Evolutionary conservation across 331 rosid species (phyloP).

Genomic region (Acacia pycnantha): DNA sequence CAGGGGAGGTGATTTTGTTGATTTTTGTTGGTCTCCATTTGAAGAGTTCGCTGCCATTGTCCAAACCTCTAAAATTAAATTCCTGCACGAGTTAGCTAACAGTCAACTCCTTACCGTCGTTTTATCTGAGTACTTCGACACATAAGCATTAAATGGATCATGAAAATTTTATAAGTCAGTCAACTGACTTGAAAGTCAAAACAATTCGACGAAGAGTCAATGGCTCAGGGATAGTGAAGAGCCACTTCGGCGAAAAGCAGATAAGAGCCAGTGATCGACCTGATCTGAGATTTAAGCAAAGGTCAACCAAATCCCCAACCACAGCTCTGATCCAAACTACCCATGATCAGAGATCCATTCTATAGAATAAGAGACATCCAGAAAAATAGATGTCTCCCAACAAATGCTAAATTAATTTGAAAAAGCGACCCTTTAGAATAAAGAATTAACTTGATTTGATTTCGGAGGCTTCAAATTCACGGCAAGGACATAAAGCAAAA

Average conservation of each 20-base stretch:
- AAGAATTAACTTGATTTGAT: neutral
- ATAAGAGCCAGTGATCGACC: constrained; percentile 17
- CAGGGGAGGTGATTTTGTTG: constrained; percentile 56
- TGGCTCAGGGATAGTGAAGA: neutral
- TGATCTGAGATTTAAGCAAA: constrained; percentile 16
- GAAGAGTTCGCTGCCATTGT: constrained; percentile 54
- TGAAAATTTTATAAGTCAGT: neutral
- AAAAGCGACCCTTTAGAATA: neutral
- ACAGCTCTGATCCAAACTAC: constrained; percentile 35
- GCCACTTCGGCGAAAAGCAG: neutral
- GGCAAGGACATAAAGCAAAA: constrained; percentile 47
- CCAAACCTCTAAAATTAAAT: constrained; percentile 25
- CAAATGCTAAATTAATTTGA: constrained; percentile 32
- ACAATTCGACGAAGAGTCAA: neutral
- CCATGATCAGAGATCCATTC: constrained; percentile 34
- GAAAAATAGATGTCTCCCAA: constrained; percentile 36
- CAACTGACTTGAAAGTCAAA: neutral
- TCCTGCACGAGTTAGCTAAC: constrained; percentile 30
- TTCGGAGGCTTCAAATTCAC: constrained; percentile 50
- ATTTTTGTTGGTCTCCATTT: constrained; percentile 49
- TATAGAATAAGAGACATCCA: constrained; percentile 33
- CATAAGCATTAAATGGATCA: neutral
- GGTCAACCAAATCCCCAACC: constrained; percentile 33
- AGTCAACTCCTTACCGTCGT: neutral
- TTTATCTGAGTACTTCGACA: neutral